Percentiles rank a stretch among this genome's conserved stretches.
These are phyloP conservation scores for Bolboschoenus planiculmis DNA, from an alignment of 176 grass and related monocot genomes.

Conservation along the genomic window DNA sequence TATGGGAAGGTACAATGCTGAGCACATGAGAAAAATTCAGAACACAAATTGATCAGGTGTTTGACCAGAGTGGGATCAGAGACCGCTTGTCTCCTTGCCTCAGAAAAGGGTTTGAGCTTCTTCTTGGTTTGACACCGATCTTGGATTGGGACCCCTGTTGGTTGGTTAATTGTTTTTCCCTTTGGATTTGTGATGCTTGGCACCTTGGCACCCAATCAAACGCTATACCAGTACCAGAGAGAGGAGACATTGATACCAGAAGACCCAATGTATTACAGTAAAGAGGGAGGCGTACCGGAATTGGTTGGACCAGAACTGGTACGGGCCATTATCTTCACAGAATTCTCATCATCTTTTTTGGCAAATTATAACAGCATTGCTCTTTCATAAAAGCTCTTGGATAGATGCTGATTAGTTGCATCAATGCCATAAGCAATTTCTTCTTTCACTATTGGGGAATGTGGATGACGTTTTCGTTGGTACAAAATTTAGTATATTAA, in stretches of 20 bases:
- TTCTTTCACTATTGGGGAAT: neutral
- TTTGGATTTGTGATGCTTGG: neutral
- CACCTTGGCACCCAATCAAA: neutral
- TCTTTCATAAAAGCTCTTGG: neutral
- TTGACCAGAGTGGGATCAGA: slow-evolving; percentile 10
- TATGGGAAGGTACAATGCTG: slow-evolving; percentile 14
- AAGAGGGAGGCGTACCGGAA: neutral
- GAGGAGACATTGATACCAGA: neutral
- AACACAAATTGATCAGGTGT: slow-evolving; percentile 8
- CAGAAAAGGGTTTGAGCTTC: neutral
- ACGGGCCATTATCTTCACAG: neutral
- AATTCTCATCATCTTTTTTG: neutral
- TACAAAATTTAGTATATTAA: neutral
- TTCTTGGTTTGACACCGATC: neutral
- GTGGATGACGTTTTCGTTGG: neutral
- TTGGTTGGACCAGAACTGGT: neutral
- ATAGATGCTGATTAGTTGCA: neutral
- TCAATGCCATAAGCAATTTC: neutral
- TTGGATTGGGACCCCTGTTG: neutral
- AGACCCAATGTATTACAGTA: neutral
- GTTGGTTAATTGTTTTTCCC: neutral
- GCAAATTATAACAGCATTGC: neutral
- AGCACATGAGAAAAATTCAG: slow-evolving; percentile 9
- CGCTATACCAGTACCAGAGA: neutral
- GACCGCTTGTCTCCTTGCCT: slow-evolving; percentile 5